phyloP scores from a whole-genome alignment of 2,329 filamentous ascomycete species.

The Verticillium dahliae region DNA sequence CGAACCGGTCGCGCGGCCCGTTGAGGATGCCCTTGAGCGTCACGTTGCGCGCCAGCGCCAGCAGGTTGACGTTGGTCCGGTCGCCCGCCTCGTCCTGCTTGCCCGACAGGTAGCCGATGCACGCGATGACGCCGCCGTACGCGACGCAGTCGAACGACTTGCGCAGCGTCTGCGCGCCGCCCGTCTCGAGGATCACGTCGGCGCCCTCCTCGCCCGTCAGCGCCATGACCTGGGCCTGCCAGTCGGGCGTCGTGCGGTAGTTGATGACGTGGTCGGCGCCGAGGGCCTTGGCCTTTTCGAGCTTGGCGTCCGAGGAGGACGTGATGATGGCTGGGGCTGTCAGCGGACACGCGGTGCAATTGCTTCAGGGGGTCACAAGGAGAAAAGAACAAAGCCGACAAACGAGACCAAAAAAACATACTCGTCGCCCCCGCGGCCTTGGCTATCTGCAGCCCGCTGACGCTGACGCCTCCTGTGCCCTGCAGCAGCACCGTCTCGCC shows the following conservation, averaged over 20 bases:
- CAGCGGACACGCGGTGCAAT: too few species aligned
- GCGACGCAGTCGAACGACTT: constrained; percentile 46
- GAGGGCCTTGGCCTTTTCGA: constrained; percentile 36
- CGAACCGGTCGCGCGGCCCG: constrained; percentile 46
- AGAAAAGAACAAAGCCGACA: neutral
- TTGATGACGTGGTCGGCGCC: constrained; percentile 49
- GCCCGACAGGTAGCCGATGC: constrained; percentile 42
- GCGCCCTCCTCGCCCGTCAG: constrained; percentile 39
- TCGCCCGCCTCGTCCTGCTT: constrained; percentile 49
- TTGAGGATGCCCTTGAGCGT: constrained; percentile 52
- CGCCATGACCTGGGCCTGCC: constrained; percentile 40
- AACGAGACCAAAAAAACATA: constrained; percentile 14
- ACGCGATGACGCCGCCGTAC: constrained; percentile 48
- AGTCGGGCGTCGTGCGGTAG: constrained; percentile 44
- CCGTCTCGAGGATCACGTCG: constrained; percentile 50
- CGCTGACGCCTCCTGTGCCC: constrained; percentile 47
- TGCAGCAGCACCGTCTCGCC: constrained; percentile 43
- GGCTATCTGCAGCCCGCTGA: constrained; percentile 47
- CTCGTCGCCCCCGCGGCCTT: constrained; percentile 43
- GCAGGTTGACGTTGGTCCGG: constrained; percentile 53
- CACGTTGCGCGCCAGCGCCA: constrained; percentile 38
- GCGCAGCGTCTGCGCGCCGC: constrained; percentile 42
- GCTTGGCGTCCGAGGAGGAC: constrained; percentile 46
- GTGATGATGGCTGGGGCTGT: constrained; percentile 43
- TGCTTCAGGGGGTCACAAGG: too few species aligned